A percentile compares a stretch with the other conserved stretches of the same genome.
phyloP scores from a whole-genome alignment of 2,329 filamentous ascomycete genomes.

The Talaromyces sp. region DNA sequence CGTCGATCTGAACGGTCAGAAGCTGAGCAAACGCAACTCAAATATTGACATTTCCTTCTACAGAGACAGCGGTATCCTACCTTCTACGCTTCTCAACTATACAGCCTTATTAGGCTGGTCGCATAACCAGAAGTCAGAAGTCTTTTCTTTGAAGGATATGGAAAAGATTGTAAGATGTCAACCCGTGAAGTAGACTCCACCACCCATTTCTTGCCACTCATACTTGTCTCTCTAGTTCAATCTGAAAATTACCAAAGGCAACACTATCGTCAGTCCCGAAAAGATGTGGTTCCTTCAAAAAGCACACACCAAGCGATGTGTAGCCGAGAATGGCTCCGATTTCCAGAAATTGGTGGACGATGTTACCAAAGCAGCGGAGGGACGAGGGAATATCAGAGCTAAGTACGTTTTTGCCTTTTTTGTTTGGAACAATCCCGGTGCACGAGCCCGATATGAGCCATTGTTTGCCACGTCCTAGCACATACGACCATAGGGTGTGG shows the following conservation, averaged over 20 bases:
- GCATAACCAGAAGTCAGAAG: slow-evolving; percentile 63
- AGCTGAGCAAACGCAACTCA: slow-evolving; percentile 82
- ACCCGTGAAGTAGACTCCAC: neutral
- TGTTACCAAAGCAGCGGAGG: slow-evolving; percentile 28
- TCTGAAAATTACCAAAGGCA: slow-evolving; percentile 85
- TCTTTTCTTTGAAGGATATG: slow-evolving; percentile 68
- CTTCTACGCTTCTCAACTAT: slow-evolving; percentile 72
- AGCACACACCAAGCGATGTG: slow-evolving; percentile 57
- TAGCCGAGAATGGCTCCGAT: slow-evolving; percentile 43
- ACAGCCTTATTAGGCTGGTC: slow-evolving; percentile 82
- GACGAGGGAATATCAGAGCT: slow-evolving; percentile 16
- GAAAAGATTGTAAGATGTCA: slow-evolving; percentile 57
- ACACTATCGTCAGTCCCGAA: slow-evolving; percentile 74
- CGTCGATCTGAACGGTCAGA: slow-evolving; percentile 64
- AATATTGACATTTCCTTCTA: slow-evolving; percentile 60
- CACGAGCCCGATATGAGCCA: neutral
- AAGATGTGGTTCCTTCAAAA: slow-evolving; percentile 80
- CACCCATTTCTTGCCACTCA: slow-evolving; percentile 23
- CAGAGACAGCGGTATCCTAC: slow-evolving; percentile 57
- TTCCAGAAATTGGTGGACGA: slow-evolving; percentile 40
- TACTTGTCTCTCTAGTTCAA: slow-evolving; percentile 57
- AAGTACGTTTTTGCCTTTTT: slow-evolving; percentile 4
- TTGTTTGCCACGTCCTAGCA: neutral
- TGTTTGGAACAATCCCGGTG: neutral
- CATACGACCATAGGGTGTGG: slow-evolving; percentile 21